Evolutionary conservation across 202 grass and related monocot genomes (phyloP), one percentile per base, ranked within the genome.

Genomic region (Elaeis oleifera): DNA sequence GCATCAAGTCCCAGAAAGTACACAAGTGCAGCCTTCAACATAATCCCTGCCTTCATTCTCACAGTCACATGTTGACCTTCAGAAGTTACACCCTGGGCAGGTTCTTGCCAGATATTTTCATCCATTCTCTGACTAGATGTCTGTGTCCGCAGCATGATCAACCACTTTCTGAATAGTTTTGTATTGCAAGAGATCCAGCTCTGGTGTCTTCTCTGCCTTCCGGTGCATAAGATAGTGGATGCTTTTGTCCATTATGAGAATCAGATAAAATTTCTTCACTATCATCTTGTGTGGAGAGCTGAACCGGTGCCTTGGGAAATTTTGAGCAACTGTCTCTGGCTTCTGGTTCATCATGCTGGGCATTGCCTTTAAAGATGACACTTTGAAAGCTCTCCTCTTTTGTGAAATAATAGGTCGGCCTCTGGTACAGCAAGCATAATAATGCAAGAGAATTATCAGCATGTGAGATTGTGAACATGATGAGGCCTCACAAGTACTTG

Each of bases 291-390:
- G 51, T 62, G 18, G 70, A 56, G 51, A 73, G 60, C 50, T 73
- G 70, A 52, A 73, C 59, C 56, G 59, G 59, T 73, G 70, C 28
- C 24, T 53, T 73, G 3, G 50, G 44, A 63, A 63, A 24, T 63
- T 56, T 73, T 55, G 51, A 63, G 19, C 31, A 19, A 51, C 48
- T 54, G 21, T 48, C 63, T 63, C 51, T 63, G 11, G 9, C 36
- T 44, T 55, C 27, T 6, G 49, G 70, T 56, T 23, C 60, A 48
- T 73, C 51, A 14, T 56, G 63, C 15, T 73, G 70, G 29, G 50
- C 51, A 49, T 63, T 73, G 59, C 70, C 29, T 25, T 73, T 73
- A 22, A 73, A 73, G 50, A 73, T 44, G 51, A 73, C 3, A 73
- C 59, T 63, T 51, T 73, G 29, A 54, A 55, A 18, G 6, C 18